These are phyloP conservation scores for Blastomyces parvus DNA, from an alignment of 2,329 filamentous ascomycete genomes.

Conservation along the genomic window DNA sequence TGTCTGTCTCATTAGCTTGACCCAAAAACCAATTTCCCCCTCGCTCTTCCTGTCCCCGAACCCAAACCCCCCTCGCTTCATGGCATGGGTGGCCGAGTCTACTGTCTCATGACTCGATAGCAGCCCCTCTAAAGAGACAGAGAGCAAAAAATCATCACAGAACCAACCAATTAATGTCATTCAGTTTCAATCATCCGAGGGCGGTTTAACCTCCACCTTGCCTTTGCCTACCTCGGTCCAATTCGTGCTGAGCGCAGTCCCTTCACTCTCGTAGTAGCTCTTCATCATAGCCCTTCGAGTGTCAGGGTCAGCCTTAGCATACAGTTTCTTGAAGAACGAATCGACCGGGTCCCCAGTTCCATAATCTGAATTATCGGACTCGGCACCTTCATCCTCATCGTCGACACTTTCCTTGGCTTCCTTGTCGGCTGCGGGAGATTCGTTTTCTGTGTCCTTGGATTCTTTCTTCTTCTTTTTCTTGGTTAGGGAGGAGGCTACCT, in stretches of 20 bases:
- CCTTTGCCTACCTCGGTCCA: conserved; percentile 72
- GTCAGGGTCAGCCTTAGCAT: conserved; percentile 65
- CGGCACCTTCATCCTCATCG: conserved; percentile 38
- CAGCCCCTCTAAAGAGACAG: not conserved
- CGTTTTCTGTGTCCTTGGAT: conserved; percentile 17
- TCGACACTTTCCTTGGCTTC: conserved; percentile 31
- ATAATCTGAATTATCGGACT: conserved; percentile 43
- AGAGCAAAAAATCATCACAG: not conserved
- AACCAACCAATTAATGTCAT: not conserved
- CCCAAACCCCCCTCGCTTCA: too few relatives aligned
- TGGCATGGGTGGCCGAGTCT: too few relatives aligned
- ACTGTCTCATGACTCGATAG: not conserved
- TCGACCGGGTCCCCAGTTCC: conserved; percentile 57
- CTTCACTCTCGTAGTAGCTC: conserved; percentile 88
- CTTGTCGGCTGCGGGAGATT: conserved; percentile 18
- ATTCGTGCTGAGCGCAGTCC: conserved; percentile 83
- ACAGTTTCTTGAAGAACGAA: conserved; percentile 82
- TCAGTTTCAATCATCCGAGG: conserved; percentile 11
- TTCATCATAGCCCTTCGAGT: conserved; percentile 94
- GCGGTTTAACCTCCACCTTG: conserved; percentile 48
- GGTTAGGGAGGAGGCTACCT: conserved; percentile 48
- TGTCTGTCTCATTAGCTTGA: not conserved
- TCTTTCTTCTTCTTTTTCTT: conserved; percentile 29
- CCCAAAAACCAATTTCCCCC: too few relatives aligned
- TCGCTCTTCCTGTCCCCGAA: too few relatives aligned